Evolutionary conservation across 768 basidiomycete species (phyloP).

Genomic region (Melanogaster broomeanus): DNA sequence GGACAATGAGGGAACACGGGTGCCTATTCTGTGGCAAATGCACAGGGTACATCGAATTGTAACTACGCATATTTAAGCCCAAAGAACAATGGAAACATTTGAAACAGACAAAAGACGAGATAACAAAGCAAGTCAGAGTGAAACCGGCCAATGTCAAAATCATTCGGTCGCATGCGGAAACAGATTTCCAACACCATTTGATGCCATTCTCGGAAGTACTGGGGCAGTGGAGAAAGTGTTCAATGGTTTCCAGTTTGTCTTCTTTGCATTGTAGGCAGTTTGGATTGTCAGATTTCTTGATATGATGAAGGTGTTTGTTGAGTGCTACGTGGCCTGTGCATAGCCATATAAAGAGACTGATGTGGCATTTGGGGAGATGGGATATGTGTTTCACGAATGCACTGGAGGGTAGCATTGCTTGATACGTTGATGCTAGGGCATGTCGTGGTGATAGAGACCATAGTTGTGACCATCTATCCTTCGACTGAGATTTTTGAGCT

Average conservation of each 20-base stretch:
- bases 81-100: no score
- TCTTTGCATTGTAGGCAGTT: slow-evolving; percentile 28
- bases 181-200: no score
- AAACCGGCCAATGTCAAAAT: no score
- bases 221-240: slow-evolving; percentile 16
- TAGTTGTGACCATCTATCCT: background rate
- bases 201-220: slow-evolving; percentile 9
- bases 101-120: no score
- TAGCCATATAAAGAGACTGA: slow-evolving; percentile 11
- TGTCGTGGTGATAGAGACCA: slow-evolving; percentile 7
- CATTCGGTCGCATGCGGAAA: no score
- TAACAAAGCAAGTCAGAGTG: no score
- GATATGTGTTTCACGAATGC: background rate
- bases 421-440: no score
- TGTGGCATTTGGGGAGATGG: background rate
- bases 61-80: no score
- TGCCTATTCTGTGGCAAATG: no score
- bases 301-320: slow-evolving; percentile 29
- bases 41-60: no score
- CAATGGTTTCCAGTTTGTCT: background rate
- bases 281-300: slow-evolving; percentile 23
- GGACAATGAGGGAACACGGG: no score
- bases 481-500: background rate
- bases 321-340: slow-evolving; percentile 32
- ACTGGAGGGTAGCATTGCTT: no score